Evolutionary conservation across 1,284 basidiomycete species (phyloP).

Genomic region (Wolfiporia cocos): DNA sequence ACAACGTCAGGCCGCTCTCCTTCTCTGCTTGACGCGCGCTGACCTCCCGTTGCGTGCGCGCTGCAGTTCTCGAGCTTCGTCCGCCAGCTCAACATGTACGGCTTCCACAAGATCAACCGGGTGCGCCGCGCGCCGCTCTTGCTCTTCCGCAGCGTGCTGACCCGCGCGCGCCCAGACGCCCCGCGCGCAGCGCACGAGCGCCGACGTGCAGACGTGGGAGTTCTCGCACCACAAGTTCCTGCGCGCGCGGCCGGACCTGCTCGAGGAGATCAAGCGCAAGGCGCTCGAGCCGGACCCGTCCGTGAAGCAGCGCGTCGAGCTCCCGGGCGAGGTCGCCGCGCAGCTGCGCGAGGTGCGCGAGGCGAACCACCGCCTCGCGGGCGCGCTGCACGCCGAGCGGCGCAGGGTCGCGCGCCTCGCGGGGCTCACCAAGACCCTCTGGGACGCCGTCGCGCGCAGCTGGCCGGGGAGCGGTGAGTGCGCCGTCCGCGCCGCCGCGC

Average conservation of each 20-base stretch:
- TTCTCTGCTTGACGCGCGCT: constrained; percentile 6
- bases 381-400: too few species aligned
- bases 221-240: constrained; percentile 86
- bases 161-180: constrained; percentile 52
- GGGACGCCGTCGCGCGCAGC: constrained; percentile 48
- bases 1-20: constrained; percentile 52
- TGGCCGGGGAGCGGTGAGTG: constrained; percentile 46
- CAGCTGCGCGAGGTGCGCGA: too few species aligned
- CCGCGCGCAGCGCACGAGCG: constrained; percentile 73
- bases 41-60: constrained; percentile 7
- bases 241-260: constrained; percentile 72
- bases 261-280: constrained; percentile 84
- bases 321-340: too few species aligned
- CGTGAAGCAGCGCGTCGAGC: too few species aligned
- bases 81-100: constrained; percentile 88
- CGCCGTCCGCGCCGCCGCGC: not conserved
- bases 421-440: constrained; percentile 40
- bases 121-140: constrained; percentile 30
- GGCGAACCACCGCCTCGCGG: too few species aligned
- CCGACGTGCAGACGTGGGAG: constrained; percentile 83
- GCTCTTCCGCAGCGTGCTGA: not conserved
- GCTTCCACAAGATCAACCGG: constrained; percentile 80
- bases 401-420: constrained; percentile 33
- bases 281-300: too few species aligned
- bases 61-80: constrained; percentile 85